Base-by-base conservation (phyloP, 2,329 filamentous ascomycete genomes). In the Boeremia exigua region DNA sequence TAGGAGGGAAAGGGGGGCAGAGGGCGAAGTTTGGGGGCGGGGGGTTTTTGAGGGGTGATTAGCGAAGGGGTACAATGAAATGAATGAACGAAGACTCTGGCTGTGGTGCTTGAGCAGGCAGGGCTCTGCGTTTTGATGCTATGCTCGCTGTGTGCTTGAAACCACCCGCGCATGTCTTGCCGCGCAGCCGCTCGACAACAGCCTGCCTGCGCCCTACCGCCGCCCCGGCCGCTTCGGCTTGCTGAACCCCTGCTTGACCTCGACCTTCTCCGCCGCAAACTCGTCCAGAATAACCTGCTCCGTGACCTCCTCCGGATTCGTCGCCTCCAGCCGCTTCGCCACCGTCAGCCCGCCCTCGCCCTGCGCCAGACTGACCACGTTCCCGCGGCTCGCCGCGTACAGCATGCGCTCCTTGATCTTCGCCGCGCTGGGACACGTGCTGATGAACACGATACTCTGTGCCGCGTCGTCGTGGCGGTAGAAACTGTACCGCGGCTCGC, bases 361-460 rank as follows among this genome's bases (percentile, higher is more conserved):
- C 66, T 87, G 84, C 15, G 90, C 90, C 30, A 88, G 74, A n/a
- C 80, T 77, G 28, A 92, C 79, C 3, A 91, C 88, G 23, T 80
- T 79, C 27, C 78, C 77, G 64, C 85, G 80, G 55, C 81, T 83
- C 49, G 83, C 84, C 23, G 91, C 90, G 73, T 95, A 95, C 69
- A 95, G 77, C 91, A 96, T 96, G 61, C 90, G 83, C 77, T 90
- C 88, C 79, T 91, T 93, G 79, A 95, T 90, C 77, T 87, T 90
- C 48, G 82, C 86, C 27, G 80, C 84, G 0, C 84, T 79, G 0
- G 91, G 91, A 73, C 90, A 92, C 6, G 90, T 94, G 78, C 92
- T 94, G 71, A 95, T 86, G 79, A 95, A 95, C 6, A 94, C 80
- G 43, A 94, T 79, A 2, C 80, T 82, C 48, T 80, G 78, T 58